Evolutionary conservation across 768 basidiomycete species (phyloP).

Genomic region (Lactarius psammicola): DNA sequence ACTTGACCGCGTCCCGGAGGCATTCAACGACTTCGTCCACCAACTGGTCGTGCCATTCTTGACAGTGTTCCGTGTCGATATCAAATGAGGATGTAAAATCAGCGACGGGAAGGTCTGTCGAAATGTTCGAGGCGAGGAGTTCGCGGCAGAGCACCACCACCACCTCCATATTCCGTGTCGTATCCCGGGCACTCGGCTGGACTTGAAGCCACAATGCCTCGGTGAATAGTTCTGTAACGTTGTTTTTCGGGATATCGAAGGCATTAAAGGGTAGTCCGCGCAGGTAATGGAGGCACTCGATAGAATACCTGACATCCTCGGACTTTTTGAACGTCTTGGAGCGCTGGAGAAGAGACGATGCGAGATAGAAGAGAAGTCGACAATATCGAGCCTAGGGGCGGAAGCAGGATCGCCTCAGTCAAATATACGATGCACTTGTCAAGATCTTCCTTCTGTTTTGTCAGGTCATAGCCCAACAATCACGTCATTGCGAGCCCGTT

Average conservation of each 20-base stretch:
- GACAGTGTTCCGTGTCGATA: neutral
- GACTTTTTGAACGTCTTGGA: too few species aligned
- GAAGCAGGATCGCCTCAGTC: neutral
- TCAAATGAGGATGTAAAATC: too few species aligned
- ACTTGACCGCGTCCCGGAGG: neutral
- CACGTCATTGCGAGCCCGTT: neutral
- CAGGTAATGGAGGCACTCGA: neutral
- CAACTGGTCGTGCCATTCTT: too few species aligned
- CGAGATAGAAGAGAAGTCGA: neutral
- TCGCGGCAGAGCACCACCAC: neutral
- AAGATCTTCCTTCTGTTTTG: neutral
- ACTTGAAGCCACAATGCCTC: too few species aligned
- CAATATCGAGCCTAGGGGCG: neutral
- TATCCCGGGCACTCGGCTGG: too few species aligned
- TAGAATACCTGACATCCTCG: too few species aligned
- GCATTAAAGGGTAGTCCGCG: neutral
- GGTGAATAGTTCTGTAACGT: neutral
- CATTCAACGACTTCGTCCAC: neutral
- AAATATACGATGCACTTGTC: neutral
- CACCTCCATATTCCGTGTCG: neutral
- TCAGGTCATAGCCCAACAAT: neutral
- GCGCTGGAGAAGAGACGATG: neutral
- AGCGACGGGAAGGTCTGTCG: too few species aligned
- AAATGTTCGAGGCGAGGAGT: neutral
- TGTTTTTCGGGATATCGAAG: neutral